Conservation (phyloP, 2,329 filamentous ascomycete genomes). For the Stenocarpella maydis region DNA sequence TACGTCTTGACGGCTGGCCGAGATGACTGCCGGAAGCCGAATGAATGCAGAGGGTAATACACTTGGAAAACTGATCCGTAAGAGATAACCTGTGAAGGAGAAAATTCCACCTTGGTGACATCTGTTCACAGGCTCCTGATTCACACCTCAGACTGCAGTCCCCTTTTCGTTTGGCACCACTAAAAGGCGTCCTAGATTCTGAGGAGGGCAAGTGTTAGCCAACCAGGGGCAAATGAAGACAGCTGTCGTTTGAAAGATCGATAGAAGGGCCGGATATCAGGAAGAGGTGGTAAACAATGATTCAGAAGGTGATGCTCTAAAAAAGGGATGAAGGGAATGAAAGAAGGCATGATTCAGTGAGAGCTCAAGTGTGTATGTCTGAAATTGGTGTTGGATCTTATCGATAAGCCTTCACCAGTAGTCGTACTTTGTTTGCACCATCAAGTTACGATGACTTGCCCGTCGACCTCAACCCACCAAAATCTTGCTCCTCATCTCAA, state of each 20-base stretch:
- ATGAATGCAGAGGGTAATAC: not conserved
- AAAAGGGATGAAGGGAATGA: not conserved
- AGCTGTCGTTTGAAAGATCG: not conserved
- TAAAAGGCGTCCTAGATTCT: not conserved
- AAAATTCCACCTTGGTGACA: not conserved
- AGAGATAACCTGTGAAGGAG: not conserved
- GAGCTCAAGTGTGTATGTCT: not conserved
- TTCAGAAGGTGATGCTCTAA: not conserved
- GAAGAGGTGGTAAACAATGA: not conserved
- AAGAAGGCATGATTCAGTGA: not conserved
- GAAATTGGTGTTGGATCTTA: constrained; percentile 21
- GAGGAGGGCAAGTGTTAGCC: not conserved
- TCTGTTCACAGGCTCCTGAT: not conserved
- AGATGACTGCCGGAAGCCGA: not conserved
- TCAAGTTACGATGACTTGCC: constrained; percentile 26
- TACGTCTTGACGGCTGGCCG: not conserved
- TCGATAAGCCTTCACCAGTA: constrained; percentile 31
- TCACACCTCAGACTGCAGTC: not conserved
- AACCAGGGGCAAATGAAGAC: not conserved
- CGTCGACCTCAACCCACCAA: constrained; percentile 12
- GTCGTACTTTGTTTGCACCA: not conserved
- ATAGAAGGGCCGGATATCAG: not conserved
- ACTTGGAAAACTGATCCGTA: not conserved
- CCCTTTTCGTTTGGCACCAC: not conserved
- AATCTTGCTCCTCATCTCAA: constrained; percentile 25